These are phyloP conservation scores for Rhizophora mangle DNA, from an alignment of 345 rosid species.

Conservation along the genomic window DNA sequence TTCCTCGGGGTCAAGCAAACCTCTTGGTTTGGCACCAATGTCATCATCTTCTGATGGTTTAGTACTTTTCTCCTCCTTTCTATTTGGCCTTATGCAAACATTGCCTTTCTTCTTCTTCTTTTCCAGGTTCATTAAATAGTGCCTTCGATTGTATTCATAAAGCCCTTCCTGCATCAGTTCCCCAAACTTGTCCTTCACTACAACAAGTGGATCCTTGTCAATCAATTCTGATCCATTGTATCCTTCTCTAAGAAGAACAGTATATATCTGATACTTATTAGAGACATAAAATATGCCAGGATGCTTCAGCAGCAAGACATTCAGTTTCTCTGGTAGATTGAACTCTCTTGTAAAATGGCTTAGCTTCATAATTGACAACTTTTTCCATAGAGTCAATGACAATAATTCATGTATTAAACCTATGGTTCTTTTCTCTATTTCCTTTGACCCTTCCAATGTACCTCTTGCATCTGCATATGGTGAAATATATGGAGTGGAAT, in stretches of 20 bases:
- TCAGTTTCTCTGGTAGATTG: conserved; percentile 63
- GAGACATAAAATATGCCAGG: conserved; percentile 82
- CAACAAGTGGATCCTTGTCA: conserved; percentile 70
- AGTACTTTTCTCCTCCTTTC: conserved; percentile 29
- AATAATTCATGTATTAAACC: conserved; percentile 77
- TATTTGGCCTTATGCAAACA: conserved; percentile 29
- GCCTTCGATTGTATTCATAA: conserved; percentile 66
- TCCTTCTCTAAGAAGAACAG: conserved; percentile 82
- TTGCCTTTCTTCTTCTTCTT: conserved; percentile 60
- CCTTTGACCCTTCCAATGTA: conserved; percentile 54
- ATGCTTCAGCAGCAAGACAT: conserved; percentile 69
- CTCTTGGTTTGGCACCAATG: conserved; percentile 41
- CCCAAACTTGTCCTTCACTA: conserved; percentile 80
- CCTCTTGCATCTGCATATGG: conserved; percentile 50
- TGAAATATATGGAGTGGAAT: conserved; percentile 66
- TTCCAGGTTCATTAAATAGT: conserved; percentile 50
- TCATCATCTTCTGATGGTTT: conserved; percentile 46
- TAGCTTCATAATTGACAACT: conserved; percentile 68
- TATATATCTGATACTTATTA: conserved; percentile 76
- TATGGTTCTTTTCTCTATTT: conserved; percentile 73
- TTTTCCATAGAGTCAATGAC: conserved; percentile 80
- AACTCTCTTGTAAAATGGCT: conserved; percentile 87
- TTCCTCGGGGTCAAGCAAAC: conserved; percentile 77
- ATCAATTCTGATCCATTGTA: conserved; percentile 70
- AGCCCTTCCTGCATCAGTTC: conserved; percentile 90